Conservation (phyloP, 1,284 basidiomycete genomes). For the Agroathelia rolfsii region DNA sequence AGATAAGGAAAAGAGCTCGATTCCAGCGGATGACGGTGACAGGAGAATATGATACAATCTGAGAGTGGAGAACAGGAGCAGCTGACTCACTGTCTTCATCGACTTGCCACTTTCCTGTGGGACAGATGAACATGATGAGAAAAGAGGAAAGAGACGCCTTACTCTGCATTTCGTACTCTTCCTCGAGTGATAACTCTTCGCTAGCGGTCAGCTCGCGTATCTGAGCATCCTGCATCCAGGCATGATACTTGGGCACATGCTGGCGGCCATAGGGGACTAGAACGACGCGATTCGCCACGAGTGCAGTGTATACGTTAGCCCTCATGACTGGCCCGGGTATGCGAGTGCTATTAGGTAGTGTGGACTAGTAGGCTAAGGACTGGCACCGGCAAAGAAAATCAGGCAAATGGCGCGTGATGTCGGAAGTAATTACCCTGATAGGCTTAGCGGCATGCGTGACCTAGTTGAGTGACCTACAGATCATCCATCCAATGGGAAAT, state of each 20-base stretch:
- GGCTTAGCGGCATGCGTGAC: too few species aligned
- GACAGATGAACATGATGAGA: slow-evolving; percentile 1
- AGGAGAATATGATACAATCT: slow-evolving; percentile 3
- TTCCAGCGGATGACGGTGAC: too few species aligned
- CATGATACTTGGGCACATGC: slow-evolving; percentile 77
- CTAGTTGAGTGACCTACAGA: too few species aligned
- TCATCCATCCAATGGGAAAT: slow-evolving; percentile 1
- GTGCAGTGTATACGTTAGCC: slow-evolving; percentile 48
- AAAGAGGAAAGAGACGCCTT: slow-evolving; percentile 15
- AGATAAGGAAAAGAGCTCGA: too few species aligned
- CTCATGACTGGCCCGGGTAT: too few species aligned
- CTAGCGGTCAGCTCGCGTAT: slow-evolving; percentile 79
- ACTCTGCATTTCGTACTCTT: slow-evolving; percentile 94
- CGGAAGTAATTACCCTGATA: too few species aligned
- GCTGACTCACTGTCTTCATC: slow-evolving; percentile 77
- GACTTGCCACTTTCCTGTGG: slow-evolving; percentile 70
- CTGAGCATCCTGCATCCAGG: slow-evolving; percentile 81
- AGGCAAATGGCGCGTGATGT: too few species aligned
- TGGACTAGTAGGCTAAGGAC: too few species aligned
- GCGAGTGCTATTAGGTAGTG: too few species aligned
- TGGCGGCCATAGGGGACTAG: slow-evolving; percentile 66
- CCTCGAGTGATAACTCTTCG: slow-evolving; percentile 71
- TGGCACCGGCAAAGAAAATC: too few species aligned
- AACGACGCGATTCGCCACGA: slow-evolving; percentile 54
- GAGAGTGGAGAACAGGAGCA: slow-evolving; percentile 2